Percentiles rank a stretch among this genome's conserved stretches.
Evolutionary conservation across 2,329 filamentous ascomycete genomes (phyloP).

Genomic region (Aulographum hederae): DNA sequence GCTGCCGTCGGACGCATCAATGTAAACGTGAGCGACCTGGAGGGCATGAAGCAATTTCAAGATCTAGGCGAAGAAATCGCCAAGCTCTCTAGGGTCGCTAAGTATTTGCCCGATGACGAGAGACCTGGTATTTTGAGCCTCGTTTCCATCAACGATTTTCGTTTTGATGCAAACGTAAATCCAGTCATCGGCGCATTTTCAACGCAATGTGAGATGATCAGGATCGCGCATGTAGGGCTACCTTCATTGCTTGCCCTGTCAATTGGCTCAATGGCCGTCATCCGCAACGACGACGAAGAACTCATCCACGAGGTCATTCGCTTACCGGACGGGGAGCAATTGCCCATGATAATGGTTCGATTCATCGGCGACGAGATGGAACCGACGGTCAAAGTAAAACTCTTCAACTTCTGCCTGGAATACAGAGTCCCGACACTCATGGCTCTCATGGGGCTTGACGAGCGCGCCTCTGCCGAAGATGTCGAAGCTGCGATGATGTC

Average conservation of each 20-base stretch:
- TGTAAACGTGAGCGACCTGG: constrained; percentile 41
- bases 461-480: constrained; percentile 51
- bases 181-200: constrained; percentile 47
- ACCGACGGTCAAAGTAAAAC: constrained; percentile 70
- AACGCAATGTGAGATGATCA: constrained; percentile 10
- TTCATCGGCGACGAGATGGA: constrained; percentile 92
- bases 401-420: constrained; percentile 71
- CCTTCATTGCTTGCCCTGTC: constrained; percentile 71
- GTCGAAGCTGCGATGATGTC: constrained; percentile 58
- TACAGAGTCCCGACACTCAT: constrained; percentile 75
- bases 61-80: constrained; percentile 61
- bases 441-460: constrained; percentile 53
- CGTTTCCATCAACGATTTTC: constrained; percentile 43
- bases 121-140: constrained; percentile 73
- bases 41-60: constrained; percentile 48
- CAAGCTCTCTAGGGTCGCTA: constrained; percentile 71
- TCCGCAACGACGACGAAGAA: constrained; percentile 49
- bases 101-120: constrained; percentile 92
- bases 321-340: constrained; percentile 16
- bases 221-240: constrained; percentile 48
- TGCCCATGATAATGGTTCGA: constrained; percentile 65
- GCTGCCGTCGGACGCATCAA: constrained; percentile 47
- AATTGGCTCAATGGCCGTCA: constrained; percentile 37
- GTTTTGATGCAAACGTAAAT: constrained; percentile 44
- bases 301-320: constrained; percentile 47